phyloP scores from a whole-genome alignment of 148 eudicot species.

The Fagopyrum esculentum region DNA sequence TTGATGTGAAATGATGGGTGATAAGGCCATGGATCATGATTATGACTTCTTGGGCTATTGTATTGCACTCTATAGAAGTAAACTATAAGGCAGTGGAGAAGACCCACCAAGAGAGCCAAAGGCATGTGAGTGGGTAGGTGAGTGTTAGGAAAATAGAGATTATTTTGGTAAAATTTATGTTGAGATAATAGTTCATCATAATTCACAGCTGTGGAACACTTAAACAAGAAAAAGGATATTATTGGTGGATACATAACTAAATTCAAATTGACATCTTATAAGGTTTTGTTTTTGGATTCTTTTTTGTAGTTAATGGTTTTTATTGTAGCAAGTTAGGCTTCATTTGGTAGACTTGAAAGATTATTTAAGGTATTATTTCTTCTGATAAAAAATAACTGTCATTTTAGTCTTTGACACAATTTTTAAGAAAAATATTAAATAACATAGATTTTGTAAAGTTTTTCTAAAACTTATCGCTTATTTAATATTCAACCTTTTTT shows the following conservation, averaged over 20 bases:
- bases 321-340: background rate
- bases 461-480: too few relatives aligned
- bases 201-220: constrained; percentile 4
- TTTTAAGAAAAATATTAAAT: too few relatives aligned
- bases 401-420: too few relatives aligned
- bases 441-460: too few relatives aligned
- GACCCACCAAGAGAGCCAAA: background rate
- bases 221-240: background rate
- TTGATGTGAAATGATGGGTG: background rate
- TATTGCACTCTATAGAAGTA: background rate
- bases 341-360: background rate
- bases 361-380: background rate
- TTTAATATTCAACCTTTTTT: too few relatives aligned
- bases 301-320: background rate
- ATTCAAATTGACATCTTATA: background rate
- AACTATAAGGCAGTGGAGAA: background rate
- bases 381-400: too few relatives aligned
- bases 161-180: background rate
- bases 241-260: background rate
- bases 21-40: background rate
- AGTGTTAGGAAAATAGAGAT: background rate
- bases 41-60: background rate
- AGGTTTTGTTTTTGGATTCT: background rate
- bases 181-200: background rate
- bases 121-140: constrained; percentile 8